A percentile compares a stretch with the other conserved stretches of the same genome.
Evolutionary conservation across 1,284 basidiomycete species (phyloP).

Genomic region (Trametes polyzona): DNA sequence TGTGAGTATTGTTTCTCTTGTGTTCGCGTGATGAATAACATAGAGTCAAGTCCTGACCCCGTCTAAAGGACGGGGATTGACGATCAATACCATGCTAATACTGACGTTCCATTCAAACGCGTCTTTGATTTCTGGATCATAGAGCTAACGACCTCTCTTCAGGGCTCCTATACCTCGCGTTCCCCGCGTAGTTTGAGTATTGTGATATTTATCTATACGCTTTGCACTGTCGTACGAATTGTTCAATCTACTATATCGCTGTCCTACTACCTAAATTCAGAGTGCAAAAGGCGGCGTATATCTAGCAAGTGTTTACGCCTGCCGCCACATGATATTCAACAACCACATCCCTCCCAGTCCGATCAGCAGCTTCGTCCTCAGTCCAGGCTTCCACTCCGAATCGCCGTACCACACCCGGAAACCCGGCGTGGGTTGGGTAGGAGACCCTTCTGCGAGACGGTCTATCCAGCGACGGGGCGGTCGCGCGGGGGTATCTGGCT

Average conservation of each 20-base stretch:
- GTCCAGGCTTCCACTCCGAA: slow-evolving; percentile 37
- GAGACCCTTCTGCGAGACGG: slow-evolving; percentile 47
- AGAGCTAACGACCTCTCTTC: not conserved
- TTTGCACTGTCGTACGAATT: no score
- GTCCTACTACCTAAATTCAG: no score
- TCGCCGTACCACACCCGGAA: slow-evolving; percentile 39
- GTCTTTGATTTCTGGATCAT: slow-evolving; percentile 9
- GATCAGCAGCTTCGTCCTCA: slow-evolving; percentile 41
- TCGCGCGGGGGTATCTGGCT: slow-evolving; percentile 42
- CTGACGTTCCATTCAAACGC: slow-evolving; percentile 50
- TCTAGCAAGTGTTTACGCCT: slow-evolving; percentile 32
- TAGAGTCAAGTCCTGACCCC: slow-evolving; percentile 88
- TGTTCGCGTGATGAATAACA: slow-evolving; percentile 62
- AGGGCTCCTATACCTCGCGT: not conserved
- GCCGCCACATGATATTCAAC: slow-evolving; percentile 58
- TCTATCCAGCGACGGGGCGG: slow-evolving; percentile 57
- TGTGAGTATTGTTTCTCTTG: slow-evolving; percentile 43
- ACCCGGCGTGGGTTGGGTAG: slow-evolving; percentile 29
- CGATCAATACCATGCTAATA: slow-evolving; percentile 85
- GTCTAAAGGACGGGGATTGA: slow-evolving; percentile 74
- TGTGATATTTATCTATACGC: no score
- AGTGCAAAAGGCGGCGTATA: not conserved
- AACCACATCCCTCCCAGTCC: slow-evolving; percentile 55
- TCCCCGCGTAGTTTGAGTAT: not conserved
- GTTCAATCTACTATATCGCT: no score